Percentiles rank a stretch among this genome's conserved stretches.
These are phyloP conservation scores for Leishmania mexicana DNA, from an alignment of 208 protist species.

Conservation along the genomic window DNA sequence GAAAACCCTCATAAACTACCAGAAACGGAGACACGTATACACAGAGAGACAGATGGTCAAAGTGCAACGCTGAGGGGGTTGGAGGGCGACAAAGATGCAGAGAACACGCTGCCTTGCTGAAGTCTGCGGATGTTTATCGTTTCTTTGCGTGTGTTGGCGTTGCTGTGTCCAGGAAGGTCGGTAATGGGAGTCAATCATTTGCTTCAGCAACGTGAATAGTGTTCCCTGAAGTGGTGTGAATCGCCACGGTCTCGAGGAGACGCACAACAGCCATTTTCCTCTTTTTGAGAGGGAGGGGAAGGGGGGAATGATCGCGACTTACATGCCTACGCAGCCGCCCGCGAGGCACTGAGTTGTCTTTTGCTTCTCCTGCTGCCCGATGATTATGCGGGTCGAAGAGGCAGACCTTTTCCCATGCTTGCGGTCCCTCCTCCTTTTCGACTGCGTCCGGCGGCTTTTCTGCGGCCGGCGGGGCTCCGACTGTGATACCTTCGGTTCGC, in stretches of 20 bases:
- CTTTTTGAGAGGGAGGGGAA: too few species aligned
- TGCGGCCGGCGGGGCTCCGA: neutral
- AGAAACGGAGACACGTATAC: neutral
- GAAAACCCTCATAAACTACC: neutral
- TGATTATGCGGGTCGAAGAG: neutral
- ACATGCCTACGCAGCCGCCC: slow-evolving; percentile 10
- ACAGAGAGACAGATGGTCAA: neutral
- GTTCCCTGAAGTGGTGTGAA: neutral
- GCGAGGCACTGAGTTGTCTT: slow-evolving; percentile 13
- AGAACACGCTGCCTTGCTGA: neutral
- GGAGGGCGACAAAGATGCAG: neutral
- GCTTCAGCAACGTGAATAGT: neutral
- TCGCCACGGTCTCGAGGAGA: neutral
- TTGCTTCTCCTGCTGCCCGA: slow-evolving; percentile 7
- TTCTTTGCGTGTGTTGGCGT: neutral
- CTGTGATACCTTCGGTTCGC: neutral
- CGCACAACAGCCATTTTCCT: neutral
- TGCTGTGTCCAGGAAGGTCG: too few species aligned
- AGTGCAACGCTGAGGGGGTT: neutral
- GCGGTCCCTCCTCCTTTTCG: neutral
- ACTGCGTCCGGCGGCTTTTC: neutral
- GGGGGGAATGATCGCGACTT: neutral
- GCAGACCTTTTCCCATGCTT: neutral
- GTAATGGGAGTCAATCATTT: neutral
- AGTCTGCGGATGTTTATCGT: neutral